Conservation (phyloP, 1,139 yeast species). For the Debaryomyces nepalensis region DNA sequence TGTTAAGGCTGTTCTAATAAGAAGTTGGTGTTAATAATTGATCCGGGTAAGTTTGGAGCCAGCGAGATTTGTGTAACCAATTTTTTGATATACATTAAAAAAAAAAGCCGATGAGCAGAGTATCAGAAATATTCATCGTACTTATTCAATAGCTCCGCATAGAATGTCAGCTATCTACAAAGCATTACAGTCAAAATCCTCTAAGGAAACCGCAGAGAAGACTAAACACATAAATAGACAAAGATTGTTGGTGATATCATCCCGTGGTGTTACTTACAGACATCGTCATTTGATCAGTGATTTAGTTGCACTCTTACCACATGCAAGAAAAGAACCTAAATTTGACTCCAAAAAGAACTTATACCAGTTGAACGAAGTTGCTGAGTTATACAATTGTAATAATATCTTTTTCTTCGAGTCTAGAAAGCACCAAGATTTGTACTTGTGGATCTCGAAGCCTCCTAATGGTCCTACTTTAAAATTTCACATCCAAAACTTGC, state of each 20-base stretch:
- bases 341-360: slow-evolving; percentile 91
- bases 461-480: slow-evolving; percentile 98
- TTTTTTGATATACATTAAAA: slow-evolving; percentile 12
- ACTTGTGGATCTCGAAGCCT: slow-evolving; percentile 93
- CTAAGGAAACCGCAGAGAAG: slow-evolving; percentile 50
- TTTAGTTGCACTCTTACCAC: slow-evolving; percentile 80
- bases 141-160: slow-evolving; percentile 1
- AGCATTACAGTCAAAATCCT: slow-evolving; percentile 61
- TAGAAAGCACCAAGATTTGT: slow-evolving; percentile 93
- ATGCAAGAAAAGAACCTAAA: slow-evolving; percentile 95
- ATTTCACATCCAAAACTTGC: slow-evolving; percentile 92
- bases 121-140: slow-evolving; percentile 16
- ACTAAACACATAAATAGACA: slow-evolving; percentile 72
- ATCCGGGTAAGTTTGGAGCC: slow-evolving; percentile 16
- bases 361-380: slow-evolving; percentile 89
- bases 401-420: slow-evolving; percentile 94
- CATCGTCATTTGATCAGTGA: slow-evolving; percentile 94
- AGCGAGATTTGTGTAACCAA: slow-evolving; percentile 10
- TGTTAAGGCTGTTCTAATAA: no score
- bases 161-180: slow-evolving; percentile 69
- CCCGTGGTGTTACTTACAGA: slow-evolving; percentile 92
- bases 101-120: slow-evolving; percentile 22
- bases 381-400: slow-evolving; percentile 96
- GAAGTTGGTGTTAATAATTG: no score
- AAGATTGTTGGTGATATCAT: slow-evolving; percentile 83